Conservation (phyloP, 306 rosid genomes). For the Fagus sylvatica region DNA sequence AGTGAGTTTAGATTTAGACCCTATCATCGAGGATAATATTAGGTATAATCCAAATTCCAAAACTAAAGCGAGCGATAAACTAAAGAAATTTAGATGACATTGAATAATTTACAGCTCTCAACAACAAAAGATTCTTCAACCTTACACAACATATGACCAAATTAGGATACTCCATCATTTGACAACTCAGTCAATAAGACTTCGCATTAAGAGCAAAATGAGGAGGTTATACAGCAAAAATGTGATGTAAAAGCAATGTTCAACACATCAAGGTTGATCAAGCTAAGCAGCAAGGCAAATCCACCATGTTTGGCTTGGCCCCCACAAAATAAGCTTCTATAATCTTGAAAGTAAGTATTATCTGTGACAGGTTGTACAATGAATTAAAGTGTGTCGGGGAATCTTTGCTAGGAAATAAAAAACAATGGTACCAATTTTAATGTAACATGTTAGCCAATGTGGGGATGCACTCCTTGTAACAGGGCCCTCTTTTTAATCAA, state of each 20-base stretch:
- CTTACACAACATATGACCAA: not conserved
- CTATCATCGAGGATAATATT: too few relatives aligned
- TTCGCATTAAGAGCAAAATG: not conserved
- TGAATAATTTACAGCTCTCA: too few relatives aligned
- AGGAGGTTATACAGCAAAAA: not conserved
- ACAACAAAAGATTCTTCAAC: not conserved
- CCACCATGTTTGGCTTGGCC: constrained; percentile 16
- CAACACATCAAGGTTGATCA: not conserved
- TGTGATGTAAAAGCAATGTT: not conserved
- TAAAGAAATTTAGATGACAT: too few relatives aligned
- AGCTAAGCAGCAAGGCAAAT: constrained; percentile 23
- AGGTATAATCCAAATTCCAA: too few relatives aligned
- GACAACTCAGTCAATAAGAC: not conserved
- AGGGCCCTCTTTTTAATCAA: constrained; percentile 21
- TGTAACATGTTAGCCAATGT: not conserved
- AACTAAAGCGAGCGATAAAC: too few relatives aligned
- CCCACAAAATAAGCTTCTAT: constrained; percentile 5
- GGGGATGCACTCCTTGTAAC: constrained; percentile 24
- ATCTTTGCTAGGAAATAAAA: constrained; percentile 41
- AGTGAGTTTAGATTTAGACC: too few relatives aligned
- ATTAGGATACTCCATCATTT: too few relatives aligned
- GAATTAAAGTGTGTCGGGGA: constrained; percentile 52
- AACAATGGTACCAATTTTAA: constrained; percentile 19
- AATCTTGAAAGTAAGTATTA: constrained; percentile 29
- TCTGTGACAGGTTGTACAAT: constrained; percentile 54